These are phyloP conservation scores for Pulveroboletus sp. DNA, from an alignment of 768 basidiomycete genomes.

Conservation along the genomic window DNA sequence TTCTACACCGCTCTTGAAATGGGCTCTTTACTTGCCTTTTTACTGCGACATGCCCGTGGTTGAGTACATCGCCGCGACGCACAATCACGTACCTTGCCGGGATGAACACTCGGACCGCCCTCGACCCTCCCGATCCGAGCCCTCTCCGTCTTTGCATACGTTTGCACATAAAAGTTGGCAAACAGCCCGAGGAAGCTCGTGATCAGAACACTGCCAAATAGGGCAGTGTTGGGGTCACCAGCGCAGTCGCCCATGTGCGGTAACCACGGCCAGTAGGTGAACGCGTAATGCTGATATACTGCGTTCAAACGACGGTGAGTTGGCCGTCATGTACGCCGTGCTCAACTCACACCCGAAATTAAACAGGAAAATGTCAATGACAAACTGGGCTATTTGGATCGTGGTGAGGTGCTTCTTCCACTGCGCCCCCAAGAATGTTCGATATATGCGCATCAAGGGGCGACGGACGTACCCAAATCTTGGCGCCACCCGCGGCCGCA, in stretches of 20 bases:
- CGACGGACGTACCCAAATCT: slow-evolving; percentile 18
- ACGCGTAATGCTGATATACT: slow-evolving; percentile 27
- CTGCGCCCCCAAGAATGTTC: slow-evolving; percentile 4
- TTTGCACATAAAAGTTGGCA: slow-evolving; percentile 23
- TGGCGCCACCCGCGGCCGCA: slow-evolving; percentile 72
- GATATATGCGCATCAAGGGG: neutral
- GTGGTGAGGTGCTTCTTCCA: slow-evolving; percentile 28
- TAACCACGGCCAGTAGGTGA: slow-evolving; percentile 23
- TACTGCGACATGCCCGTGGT: no score
- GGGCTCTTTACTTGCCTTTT: no score
- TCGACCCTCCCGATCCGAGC: neutral
- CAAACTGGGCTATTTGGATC: slow-evolving; percentile 27
- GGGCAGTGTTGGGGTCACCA: slow-evolving; percentile 17
- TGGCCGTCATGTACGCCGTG: neutral
- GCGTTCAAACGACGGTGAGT: neutral
- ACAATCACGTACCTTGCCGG: slow-evolving; percentile 2
- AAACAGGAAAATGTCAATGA: slow-evolving; percentile 20
- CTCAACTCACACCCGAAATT: slow-evolving; percentile 22
- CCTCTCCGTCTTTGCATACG: slow-evolving; percentile 13
- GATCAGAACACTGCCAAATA: slow-evolving; percentile 17
- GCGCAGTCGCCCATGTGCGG: slow-evolving; percentile 27
- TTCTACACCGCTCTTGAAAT: no score
- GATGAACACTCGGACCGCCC: neutral
- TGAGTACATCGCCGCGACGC: neutral
- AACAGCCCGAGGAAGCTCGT: slow-evolving; percentile 23